Evolutionary conservation across 2,329 filamentous ascomycete genomes (phyloP).

Genomic region (Curvularia sp.): DNA sequence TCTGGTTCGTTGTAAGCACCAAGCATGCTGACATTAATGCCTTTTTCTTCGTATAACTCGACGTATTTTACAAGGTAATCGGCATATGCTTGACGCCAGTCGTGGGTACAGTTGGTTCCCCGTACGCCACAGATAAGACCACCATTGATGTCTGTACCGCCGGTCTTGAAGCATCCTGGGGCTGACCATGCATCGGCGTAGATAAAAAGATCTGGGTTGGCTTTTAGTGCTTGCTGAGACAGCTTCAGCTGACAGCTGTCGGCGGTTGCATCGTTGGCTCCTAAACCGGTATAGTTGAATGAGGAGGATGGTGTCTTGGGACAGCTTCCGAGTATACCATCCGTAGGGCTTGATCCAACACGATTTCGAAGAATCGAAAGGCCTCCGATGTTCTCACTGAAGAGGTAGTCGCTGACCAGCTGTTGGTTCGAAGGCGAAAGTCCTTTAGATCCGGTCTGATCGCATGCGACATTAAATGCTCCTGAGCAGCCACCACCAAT

Average conservation of each 20-base stretch:
- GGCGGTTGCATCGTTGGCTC: conserved; percentile 15
- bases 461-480: conserved; percentile 18
- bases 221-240: conserved; percentile 55
- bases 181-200: conserved; percentile 60
- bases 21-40: conserved; percentile 49
- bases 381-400: conserved; percentile 53
- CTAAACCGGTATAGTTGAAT: conserved; percentile 25
- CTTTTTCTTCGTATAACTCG: conserved; percentile 49
- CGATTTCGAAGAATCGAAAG: conserved; percentile 55
- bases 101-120: conserved; percentile 46
- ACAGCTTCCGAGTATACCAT: conserved; percentile 12
- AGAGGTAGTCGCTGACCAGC: conserved; percentile 52
- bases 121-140: conserved; percentile 56
- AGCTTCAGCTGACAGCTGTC: conserved; percentile 59
- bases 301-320: conserved; percentile 19
- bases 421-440: conserved; percentile 47
- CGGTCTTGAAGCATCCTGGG: conserved; percentile 60
- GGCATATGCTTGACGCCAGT: conserved; percentile 58
- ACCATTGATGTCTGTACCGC: conserved; percentile 51
- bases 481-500: conserved; percentile 19
- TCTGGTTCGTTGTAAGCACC: conserved; percentile 56
- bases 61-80: conserved; percentile 57
- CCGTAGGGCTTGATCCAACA: conserved; percentile 48
- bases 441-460: conserved; percentile 14
- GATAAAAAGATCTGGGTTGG: conserved; percentile 52